Evolutionary conservation across 2,329 filamentous ascomycete species (phyloP), one percentile per base, ranked within the genome.

Genomic region (Fusarium mangiferae): DNA sequence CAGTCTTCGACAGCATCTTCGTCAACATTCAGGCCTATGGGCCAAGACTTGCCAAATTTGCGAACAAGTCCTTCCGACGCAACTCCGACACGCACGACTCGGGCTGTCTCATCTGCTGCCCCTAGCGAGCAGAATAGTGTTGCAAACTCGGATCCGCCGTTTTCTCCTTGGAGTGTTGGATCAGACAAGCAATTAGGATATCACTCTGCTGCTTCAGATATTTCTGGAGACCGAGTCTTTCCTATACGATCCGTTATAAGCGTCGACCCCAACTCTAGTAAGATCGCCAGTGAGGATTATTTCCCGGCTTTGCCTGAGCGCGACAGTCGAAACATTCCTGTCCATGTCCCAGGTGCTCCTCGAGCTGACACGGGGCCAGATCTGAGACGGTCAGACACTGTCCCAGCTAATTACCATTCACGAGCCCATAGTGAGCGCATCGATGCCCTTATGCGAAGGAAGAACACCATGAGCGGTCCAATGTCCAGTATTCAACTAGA

Each of bases 201-300:
- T 44, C 78, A 70, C 28, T 83, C 81, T 6, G 73, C 75, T 17
- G 72, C 77, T 52, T 83, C 82, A n/a, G 82, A 83, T 60, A 78
- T 81, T 30, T 83, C 81, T 35, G 80, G 81, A 38, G 87, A 95
- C 77, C 88, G 92, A 62, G 92, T 96, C 10, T 96, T 93, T 64
- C 93, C 93, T n/a, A 93, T 96, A 38, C 90, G 93, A 55, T 95
- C 93, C n/a, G 91, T 94, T 48, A 86, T 96, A 30, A 93, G 90
- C 12, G 89, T 95, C 45, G 91, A 93, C 75, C 89, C 89, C 12
- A 62, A 67, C n/a, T 82, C 81, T 22, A 75, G 74, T 57, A 81
- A 82, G 83, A 86, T 78, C 70, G 77, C 81, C 10, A 78, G 75
- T 51, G 84, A 85, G 17, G 83, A 84, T n/a, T 83, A 83, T 66